Base-by-base conservation (phyloP, 441 rosid genomes). In the Kokia cookei region DNA sequence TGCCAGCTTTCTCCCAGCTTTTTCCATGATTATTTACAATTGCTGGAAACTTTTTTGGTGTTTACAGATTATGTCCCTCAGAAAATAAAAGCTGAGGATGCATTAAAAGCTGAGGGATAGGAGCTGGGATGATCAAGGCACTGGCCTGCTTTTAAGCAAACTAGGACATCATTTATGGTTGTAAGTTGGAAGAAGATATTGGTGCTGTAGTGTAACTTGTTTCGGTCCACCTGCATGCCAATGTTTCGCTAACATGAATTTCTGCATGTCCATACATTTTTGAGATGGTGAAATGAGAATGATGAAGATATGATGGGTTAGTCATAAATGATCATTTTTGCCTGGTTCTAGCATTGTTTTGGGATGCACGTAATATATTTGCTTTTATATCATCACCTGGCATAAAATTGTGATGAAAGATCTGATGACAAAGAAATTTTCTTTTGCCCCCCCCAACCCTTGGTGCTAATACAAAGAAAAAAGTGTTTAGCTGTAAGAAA, bases 21-120 rank as follows among this genome's bases (percentile, higher is more conserved):
- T 62, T 45, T 60, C 13, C 53, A 15, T n/a, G 14, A 29, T 65
- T 26, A 45, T 71, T 72, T 63, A 22, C 27, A 14, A 71, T 15
- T 5, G 17, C 42, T 48, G 27, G 22, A 59, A 1, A 9, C 13
- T 24, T 10, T 6, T 55, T 19, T 61, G 74, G 60, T 67, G 54
- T 53, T 15, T 69, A 61, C 76, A 93, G 99, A 95, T 80, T 87
- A 81, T 71, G 93, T 91, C 77, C 99, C 98, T 37, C 87, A 82
- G 86, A 91, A 88, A 84, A 27, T 90, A 48, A 90, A 85, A 80
- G 93, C 91, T 9, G 85, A 78, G 74, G 89, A 80, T 67, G 98
- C 94, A 5, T 75, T 89, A 79, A 83, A 84, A 51, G 88, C 85
- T 32, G 73, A 71, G 64, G 77, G 79, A 61, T 84, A 81, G 79